Conservation (phyloP, 2,329 filamentous ascomycete genomes). For the Alternaria solani region DNA sequence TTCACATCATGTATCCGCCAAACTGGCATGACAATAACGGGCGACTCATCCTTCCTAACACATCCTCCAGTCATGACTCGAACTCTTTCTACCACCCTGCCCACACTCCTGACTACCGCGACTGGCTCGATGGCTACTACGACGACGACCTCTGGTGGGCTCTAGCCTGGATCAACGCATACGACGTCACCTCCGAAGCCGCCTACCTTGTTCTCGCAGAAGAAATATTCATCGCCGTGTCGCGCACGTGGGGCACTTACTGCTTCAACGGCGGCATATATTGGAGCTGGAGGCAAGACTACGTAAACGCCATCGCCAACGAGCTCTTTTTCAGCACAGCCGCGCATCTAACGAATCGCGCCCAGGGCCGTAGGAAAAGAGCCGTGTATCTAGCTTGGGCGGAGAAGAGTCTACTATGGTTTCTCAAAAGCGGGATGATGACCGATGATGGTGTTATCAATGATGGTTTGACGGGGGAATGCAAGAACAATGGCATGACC, state of each 20-base stretch:
- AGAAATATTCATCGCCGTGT: slow-evolving; percentile 60
- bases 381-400: slow-evolving; percentile 58
- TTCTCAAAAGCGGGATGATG: slow-evolving; percentile 58
- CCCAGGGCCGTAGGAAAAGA: slow-evolving; percentile 38
- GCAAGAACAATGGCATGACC: slow-evolving; percentile 60
- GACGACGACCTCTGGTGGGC: slow-evolving; percentile 63
- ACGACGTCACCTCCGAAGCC: slow-evolving; percentile 58
- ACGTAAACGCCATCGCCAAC: slow-evolving; percentile 65
- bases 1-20: slow-evolving; percentile 27
- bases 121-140: slow-evolving; percentile 57
- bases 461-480: slow-evolving; percentile 61
- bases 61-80: slow-evolving; percentile 16
- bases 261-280: slow-evolving; percentile 60
- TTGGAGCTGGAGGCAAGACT: slow-evolving; percentile 57
- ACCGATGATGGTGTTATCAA: slow-evolving; percentile 61
- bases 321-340: slow-evolving; percentile 65
- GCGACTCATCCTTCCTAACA: not conserved
- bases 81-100: slow-evolving; percentile 3
- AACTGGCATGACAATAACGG: slow-evolving; percentile 27
- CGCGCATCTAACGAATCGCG: slow-evolving; percentile 63
- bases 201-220: slow-evolving; percentile 58
- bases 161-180: slow-evolving; percentile 63
- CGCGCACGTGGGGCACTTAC: slow-evolving; percentile 46
- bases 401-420: slow-evolving; percentile 61
- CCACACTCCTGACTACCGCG: slow-evolving; percentile 24